Evolutionary conservation across 495 filamentous ascomycete genomes (phyloP), one percentile per base, ranked within the genome.

Genomic region (Penicillium roqueforti): DNA sequence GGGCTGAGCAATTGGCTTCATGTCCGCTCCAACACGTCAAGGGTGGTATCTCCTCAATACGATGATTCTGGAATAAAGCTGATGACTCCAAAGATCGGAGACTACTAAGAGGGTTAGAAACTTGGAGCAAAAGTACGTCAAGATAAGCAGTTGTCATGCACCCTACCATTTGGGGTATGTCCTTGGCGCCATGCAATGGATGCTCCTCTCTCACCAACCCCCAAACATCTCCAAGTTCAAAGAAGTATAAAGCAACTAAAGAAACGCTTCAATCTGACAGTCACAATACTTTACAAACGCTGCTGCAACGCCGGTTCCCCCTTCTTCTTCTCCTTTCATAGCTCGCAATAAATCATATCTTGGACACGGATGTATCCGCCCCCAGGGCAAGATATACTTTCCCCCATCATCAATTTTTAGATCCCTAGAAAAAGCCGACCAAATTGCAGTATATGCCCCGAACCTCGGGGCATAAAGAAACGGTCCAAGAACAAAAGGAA

Each of bases 371-470:
- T 68, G 55, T 3, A 67, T 3, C 4, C 71, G 61, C 3, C 77
- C 76, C 73, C 73, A 79, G 1, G 76, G 77, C 5, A 74, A 36
- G 1, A 72, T 44, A 56, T 73, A 76, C 13, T 48, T 57, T 0
- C 75, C 76, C 9, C 60, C 62, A 36, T 71, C 59, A 36, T 57
- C 51, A 5, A 58, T 39, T 11, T 14, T 60, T 1, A 79, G 52
- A 4, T 78, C 67, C 19, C 22, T 7, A 2, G 72, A 70, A 13
- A 78, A 44, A 0, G 68, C 74, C 3, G 76, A 69, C 53, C 65
- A 79, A 3, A 78, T 61, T 53, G 68, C 56, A 2, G 71, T 78
- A 28, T 75, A 68, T 1, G 76, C 75, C 1, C 69, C 74, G 34
- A 62, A 50, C 23, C 52, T 57, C 6, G 71, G 45, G 7, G 38